Evolutionary conservation across 192 early-diverging fungal genomes (phyloP), one percentile per base, ranked within the genome.

Genomic region (Jimgerdemannia lactiflua): DNA sequence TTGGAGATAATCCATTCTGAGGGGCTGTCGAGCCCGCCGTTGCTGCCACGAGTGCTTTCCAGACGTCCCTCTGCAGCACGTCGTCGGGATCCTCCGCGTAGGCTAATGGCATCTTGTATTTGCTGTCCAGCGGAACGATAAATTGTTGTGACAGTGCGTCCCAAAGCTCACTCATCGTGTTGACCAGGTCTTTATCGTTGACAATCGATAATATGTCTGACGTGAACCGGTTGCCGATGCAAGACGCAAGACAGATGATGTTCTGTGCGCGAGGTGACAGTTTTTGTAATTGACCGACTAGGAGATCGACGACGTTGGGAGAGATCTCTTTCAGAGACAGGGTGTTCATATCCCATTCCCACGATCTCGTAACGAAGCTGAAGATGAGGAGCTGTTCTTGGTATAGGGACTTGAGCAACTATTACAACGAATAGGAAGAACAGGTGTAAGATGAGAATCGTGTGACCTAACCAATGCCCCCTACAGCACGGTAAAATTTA

Each of bases 271-370:
- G 63, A 9, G 69, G 54, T 39, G 78, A 54, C 6, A 82, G 74
- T 64, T 80, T 71, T 14, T 64, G 68, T 70, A 82, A 79, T 14
- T 59, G 67, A 4, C 70, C 54, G 18, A 79, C 65, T 63, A 82
- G 68, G 10, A 82, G 68, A 42, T 82, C 80, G 10, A 82, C 73
- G 3, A 82, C 78, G 65, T 80, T 82, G n/a, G 78, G 78, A 20
- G 80, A 65, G 8, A 82, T 71, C 8, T 70, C 65, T 39, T 69
- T 71, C 10, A 17, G n/a, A 9, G 18, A 43, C n/a, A 82, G 42
- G 10, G 64, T 29, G 9, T 67, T 71, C 18, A 49, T 66, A 49
- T 79, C 70, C 78, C 79, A 81, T 29, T 71, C 43, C 80, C 80
- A 82, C 18, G 43, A 42, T n/a, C 71, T 73, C 9, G 39, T 43